Percentiles rank a stretch among this genome's conserved stretches.
These are phyloP conservation scores for Botrytis fragariae DNA, from an alignment of 2,329 filamentous ascomycete species.

Conservation along the genomic window DNA sequence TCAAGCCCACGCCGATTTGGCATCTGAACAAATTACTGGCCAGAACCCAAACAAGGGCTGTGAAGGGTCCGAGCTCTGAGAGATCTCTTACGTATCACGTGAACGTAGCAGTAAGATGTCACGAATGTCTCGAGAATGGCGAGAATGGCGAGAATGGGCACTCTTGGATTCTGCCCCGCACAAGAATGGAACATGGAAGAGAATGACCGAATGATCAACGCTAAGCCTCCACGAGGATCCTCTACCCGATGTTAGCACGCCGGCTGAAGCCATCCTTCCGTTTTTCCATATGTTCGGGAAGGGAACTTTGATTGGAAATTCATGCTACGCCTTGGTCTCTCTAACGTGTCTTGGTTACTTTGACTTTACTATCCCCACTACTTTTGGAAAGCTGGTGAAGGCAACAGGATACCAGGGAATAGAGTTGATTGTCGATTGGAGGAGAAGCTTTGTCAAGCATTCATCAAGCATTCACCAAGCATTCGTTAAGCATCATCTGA, in stretches of 20 bases:
- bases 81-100: background rate
- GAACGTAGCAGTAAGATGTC: background rate
- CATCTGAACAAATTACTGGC: background rate
- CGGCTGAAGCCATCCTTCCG: background rate
- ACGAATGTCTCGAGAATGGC: too few relatives aligned
- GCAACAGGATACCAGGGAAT: background rate
- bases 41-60: background rate
- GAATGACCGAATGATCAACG: background rate
- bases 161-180: background rate
- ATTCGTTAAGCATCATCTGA: background rate
- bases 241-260: background rate
- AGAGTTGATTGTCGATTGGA: background rate
- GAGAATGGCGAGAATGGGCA: background rate
- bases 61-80: background rate
- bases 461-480: background rate
- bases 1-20: background rate
- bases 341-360: background rate
- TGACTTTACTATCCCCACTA: background rate
- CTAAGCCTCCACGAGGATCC: background rate
- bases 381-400: background rate
- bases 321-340: background rate
- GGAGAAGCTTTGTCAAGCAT: background rate
- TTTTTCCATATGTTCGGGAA: background rate
- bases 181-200: background rate
- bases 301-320: background rate